phyloP scores from a whole-genome alignment of 208 protist genomes.

The Endotrypanum monterogeii region DNA sequence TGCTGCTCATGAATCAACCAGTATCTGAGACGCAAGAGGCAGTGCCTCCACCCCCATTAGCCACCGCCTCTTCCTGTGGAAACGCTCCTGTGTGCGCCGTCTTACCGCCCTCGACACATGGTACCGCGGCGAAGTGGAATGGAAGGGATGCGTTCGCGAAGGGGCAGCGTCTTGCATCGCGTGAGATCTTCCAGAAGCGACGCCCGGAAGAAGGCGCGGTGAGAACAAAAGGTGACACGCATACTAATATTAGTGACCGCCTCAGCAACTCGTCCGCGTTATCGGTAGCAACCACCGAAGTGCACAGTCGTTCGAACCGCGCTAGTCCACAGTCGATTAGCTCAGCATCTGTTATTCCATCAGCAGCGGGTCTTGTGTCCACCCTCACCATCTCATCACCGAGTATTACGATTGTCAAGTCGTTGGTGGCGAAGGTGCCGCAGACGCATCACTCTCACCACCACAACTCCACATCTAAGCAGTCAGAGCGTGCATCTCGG shows the following conservation, averaged over 20 bases:
- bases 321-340: not conserved
- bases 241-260: not conserved
- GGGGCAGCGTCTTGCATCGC: conserved; percentile 15
- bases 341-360: not conserved
- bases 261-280: not conserved
- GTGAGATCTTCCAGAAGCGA: conserved; percentile 3
- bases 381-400: too few relatives aligned
- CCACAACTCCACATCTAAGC: not conserved
- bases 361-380: not conserved
- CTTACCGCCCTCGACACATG: not conserved
- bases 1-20: conserved; percentile 11
- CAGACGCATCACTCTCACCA: not conserved
- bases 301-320: not conserved
- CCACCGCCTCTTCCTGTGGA: not conserved
- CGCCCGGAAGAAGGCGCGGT: not conserved
- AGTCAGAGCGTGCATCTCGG: not conserved
- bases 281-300: not conserved
- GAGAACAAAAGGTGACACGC: not conserved
- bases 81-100: not conserved
- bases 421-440: not conserved
- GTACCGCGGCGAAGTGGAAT: not conserved
- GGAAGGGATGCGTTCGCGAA: conserved; percentile 5
- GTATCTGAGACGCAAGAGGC: not conserved
- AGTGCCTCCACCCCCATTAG: not conserved
- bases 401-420: not conserved